Evolutionary conservation across 768 basidiomycete species (phyloP).

Genomic region (Dioszegia aurantiaca): DNA sequence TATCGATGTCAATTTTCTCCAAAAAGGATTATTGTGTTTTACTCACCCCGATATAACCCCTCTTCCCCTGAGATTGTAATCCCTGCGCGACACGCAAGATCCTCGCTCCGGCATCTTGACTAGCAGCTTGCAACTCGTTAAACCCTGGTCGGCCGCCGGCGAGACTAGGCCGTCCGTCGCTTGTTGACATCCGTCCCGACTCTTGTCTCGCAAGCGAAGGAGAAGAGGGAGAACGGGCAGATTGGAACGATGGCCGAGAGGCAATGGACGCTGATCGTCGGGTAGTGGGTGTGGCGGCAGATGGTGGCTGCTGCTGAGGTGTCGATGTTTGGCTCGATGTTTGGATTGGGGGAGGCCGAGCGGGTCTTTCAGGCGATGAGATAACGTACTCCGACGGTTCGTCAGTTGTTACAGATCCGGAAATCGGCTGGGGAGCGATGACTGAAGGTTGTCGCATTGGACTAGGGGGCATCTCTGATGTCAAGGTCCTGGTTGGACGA

Average conservation of each 20-base stretch:
- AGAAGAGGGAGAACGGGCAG: constrained; percentile 5
- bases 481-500: constrained; percentile 20
- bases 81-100: constrained; percentile 68
- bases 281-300: neutral
- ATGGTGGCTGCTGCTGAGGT: constrained; percentile 10
- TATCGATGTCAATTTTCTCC: constrained; percentile 23
- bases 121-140: constrained; percentile 69
- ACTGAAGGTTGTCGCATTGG: constrained; percentile 20
- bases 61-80: constrained; percentile 73
- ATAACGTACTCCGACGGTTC: constrained; percentile 3
- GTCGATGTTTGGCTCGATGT: neutral
- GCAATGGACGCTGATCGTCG: constrained; percentile 11
- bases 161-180: constrained; percentile 7
- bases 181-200: neutral
- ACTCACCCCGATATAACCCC: constrained; percentile 64
- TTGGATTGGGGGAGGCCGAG: constrained; percentile 3
- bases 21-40: neutral
- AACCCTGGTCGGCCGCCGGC: constrained; percentile 43
- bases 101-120: constrained; percentile 71
- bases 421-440: neutral
- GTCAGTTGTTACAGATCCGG: neutral
- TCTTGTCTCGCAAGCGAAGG: constrained; percentile 1
- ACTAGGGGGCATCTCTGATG: constrained; percentile 8
- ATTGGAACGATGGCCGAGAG: constrained; percentile 10
- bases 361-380: constrained; percentile 2